Conservation (phyloP, 148 eudicot species). For the Nepenthes gracilis region DNA sequence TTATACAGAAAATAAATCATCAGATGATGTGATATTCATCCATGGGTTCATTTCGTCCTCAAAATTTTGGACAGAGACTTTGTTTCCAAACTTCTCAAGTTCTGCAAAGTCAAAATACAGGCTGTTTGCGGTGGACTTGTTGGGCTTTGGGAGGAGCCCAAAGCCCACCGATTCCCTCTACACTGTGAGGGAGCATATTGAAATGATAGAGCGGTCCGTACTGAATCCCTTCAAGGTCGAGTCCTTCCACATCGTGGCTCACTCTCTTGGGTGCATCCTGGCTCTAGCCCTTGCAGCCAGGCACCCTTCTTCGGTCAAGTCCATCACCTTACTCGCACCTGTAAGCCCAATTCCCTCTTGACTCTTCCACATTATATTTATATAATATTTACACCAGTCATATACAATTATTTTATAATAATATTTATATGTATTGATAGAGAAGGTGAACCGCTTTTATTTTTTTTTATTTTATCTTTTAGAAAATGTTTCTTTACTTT, state of each 20-base stretch:
- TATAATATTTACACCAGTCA: too few relatives aligned
- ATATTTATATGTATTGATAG: too few relatives aligned
- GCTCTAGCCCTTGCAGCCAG: slow-evolving; percentile 79
- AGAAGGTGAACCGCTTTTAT: too few relatives aligned
- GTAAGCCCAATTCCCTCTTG: slow-evolving; percentile 13
- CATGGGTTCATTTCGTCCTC: slow-evolving; percentile 92
- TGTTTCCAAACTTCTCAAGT: slow-evolving; percentile 70
- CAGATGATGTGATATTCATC: slow-evolving; percentile 71
- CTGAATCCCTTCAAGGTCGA: slow-evolving; percentile 41
- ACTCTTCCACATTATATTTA: too few relatives aligned
- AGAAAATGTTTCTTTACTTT: too few relatives aligned
- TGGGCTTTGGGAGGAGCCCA: slow-evolving; percentile 89
- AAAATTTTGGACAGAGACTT: slow-evolving; percentile 82
- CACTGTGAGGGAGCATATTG: slow-evolving; percentile 72
- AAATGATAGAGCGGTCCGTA: slow-evolving; percentile 76
- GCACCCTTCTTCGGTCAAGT: slow-evolving; percentile 55
- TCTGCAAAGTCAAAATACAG: slow-evolving; percentile 56
- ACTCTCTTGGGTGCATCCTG: slow-evolving; percentile 85
- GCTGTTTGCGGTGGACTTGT: slow-evolving; percentile 63
- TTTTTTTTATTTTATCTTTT: too few relatives aligned
- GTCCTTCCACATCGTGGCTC: slow-evolving; percentile 91
- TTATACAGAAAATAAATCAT: background rate
- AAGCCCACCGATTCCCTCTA: slow-evolving; percentile 76
- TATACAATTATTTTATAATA: too few relatives aligned
- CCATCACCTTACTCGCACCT: slow-evolving; percentile 84